Percentiles rank a stretch among this genome's conserved stretches.
Conservation (phyloP, 2,329 filamentous ascomycete species). For the Ascochyta lentis region DNA sequence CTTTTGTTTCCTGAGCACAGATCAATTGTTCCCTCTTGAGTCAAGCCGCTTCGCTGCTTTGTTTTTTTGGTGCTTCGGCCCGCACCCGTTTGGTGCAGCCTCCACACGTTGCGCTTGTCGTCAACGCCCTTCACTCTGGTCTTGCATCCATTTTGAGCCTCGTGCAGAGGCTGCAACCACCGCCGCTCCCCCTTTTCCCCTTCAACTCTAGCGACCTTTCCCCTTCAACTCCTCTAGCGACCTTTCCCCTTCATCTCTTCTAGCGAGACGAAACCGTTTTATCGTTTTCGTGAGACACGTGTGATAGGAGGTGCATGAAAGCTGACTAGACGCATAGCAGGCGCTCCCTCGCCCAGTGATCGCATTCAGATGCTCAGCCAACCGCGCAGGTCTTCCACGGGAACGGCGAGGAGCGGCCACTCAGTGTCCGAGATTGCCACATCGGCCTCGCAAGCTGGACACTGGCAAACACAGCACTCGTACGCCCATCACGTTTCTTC, state of each 20-base stretch:
- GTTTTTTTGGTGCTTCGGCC: constrained; percentile 37
- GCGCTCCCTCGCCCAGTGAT: constrained; percentile 49
- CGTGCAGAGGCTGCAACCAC: constrained; percentile 35
- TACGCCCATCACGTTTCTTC: constrained; percentile 44
- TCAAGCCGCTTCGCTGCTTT: constrained; percentile 25
- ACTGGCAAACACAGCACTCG: constrained; percentile 47
- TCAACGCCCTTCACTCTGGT: constrained; percentile 18
- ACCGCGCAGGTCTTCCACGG: constrained; percentile 46
- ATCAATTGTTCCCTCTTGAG: constrained; percentile 32
- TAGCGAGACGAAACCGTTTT: constrained; percentile 16
- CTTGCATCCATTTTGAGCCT: constrained; percentile 31
- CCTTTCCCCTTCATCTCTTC: background rate
- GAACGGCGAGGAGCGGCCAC: constrained; percentile 47
- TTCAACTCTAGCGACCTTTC: background rate
- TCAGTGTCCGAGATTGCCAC: constrained; percentile 47
- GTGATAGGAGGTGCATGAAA: constrained; percentile 27
- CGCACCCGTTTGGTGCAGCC: constrained; percentile 35
- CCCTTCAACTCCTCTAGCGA: background rate
- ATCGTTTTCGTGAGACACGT: constrained; percentile 15
- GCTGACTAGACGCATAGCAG: constrained; percentile 31
- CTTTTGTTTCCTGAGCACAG: constrained; percentile 30
- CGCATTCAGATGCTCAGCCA: constrained; percentile 50
- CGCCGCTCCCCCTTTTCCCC: constrained; percentile 8
- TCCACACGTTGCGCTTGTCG: constrained; percentile 14
- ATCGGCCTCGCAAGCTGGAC: constrained; percentile 44